Base-by-base conservation (phyloP, 345 rosid species). In the Adansonia digitata region DNA sequence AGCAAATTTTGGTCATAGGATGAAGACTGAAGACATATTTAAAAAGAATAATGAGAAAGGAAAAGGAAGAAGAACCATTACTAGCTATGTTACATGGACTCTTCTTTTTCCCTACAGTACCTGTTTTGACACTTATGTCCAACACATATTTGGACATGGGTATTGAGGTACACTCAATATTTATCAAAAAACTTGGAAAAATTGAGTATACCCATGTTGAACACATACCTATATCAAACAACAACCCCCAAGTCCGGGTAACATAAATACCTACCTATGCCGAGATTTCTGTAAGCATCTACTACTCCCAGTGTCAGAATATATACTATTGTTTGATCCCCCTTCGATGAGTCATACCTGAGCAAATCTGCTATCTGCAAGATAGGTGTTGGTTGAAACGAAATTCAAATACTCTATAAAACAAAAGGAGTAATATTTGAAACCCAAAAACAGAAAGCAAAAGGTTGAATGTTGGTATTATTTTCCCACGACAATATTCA, bases 181-280 rank as follows among this genome's bases (percentile, higher is more conserved):
- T n/a, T n/a, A n/a, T n/a, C n/a, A n/a, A n/a, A n/a, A n/a, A n/a
- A n/a, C n/a, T n/a, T n/a, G n/a, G n/a, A n/a, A n/a, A n/a, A n/a
- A n/a, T n/a, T n/a, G n/a, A n/a, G n/a, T n/a, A n/a, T n/a, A n/a
- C n/a, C n/a, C n/a, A n/a, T n/a, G n/a, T n/a, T n/a, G n/a, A n/a
- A n/a, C n/a, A n/a, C n/a, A n/a, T n/a, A n/a, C n/a, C n/a, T n/a
- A n/a, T n/a, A n/a, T n/a, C n/a, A n/a, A n/a, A n/a, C n/a, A n/a
- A n/a, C n/a, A n/a, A n/a, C n/a, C n/a, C n/a, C n/a, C n/a, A n/a
- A n/a, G n/a, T n/a, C n/a, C n/a, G n/a, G n/a, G n/a, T n/a, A n/a
- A n/a, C n/a, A n/a, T n/a, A n/a, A n/a, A n/a, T n/a, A n/a, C 76
- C 66, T 74, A 95, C 99, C 99, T 81, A 93, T 90, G 73, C 99